Base-by-base conservation (phyloP, 1,284 basidiomycete genomes). In the Irpex sp. region DNA sequence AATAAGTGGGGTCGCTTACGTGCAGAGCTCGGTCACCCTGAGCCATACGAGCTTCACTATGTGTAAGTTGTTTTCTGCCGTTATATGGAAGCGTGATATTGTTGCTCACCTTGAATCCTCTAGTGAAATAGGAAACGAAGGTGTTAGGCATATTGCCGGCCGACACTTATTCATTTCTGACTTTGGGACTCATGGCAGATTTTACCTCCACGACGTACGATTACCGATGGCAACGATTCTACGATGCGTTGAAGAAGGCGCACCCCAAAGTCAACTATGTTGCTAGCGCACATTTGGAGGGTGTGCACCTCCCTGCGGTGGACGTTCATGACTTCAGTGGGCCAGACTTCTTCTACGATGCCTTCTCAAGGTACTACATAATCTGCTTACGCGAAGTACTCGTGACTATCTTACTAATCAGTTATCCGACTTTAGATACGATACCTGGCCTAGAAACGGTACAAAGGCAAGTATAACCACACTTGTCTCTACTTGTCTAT, bases 251-350 rank as follows among this genome's bases (percentile, higher is more conserved):
- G 34, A 61, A 61, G 55, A 37, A 36, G 36, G 56, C 56, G 5
- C 57, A 61, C 21, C 60, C 54, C 37, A 15, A 61, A 6, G 52
- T 61, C 15, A 61, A 61, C 54, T 60, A 57, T 19, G 52, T 61
- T 31, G 60, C 60, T 5, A 26, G 51, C 9, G 49, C 60, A 3
- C 52, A 49, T 11, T 38, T 61, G 17, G 60, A 57, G n/a, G 17
- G 60, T 1, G 60, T 61, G 7, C 26, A 57, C 17, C 37, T 61
- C 15, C 60, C 60, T 9, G 60, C 60, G 3, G 60, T 61, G 4
- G 60, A 61, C 38, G 60, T 61, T 2, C 60, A 61, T 19, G 60
- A 61, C 37, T 61, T 61, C 21, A 61, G 60, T 44, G 60, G 60
- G 7, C 60, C 60, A 17, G 55, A 55, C 31, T 55, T 40, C 54